Evolutionary conservation across 2,329 filamentous ascomycete species (phyloP), one percentile per base, ranked within the genome.

Genomic region (Capronia americana): DNA sequence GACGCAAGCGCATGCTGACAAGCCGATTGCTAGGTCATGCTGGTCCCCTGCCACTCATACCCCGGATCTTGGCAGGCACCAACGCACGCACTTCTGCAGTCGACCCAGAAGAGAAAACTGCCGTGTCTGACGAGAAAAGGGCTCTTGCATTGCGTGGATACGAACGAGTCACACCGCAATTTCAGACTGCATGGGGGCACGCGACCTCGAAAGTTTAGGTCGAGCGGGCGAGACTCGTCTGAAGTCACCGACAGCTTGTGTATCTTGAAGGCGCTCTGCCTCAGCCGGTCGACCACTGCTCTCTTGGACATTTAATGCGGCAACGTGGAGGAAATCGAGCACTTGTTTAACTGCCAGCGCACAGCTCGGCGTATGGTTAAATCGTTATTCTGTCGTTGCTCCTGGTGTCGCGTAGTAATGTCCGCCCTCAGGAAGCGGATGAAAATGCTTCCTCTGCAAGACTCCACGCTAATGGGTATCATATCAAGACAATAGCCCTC

Each of bases 11-110:
- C 14, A 24, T 59, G 41, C 57, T 59, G 57, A 61, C 44, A 34
- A 17, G 46, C 34, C 57, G 23, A 59, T 53, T 28, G 48, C 48
- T 17, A 53, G 17, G 8, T 55, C 53, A 55, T 20, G 53, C 53
- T 14, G 28, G 28, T n/a, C 10, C 32, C 4, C 24, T 23, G 30
- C 55, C 26, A 28, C 5, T 28, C n/a, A n/a, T 26, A 24, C 63
- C 62, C 63, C 66, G 28, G 66, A 63, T 68, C 66, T 68, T 68
- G 65, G 65, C 65, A 67, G 61, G 61, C 14, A 58, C 65, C 28
- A 26, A 17, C 58, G 32, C 58, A 59, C 58, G 32, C 58, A 59
- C 57, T 12, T 12, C 48, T 51, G 48, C 48, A 51, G n/a, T 28
- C 2, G 23, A 23, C 48, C 24, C 20, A 28, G 24, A 51, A 51